A percentile compares a stretch with the other conserved stretches of the same genome.
Evolutionary conservation across 2,329 filamentous ascomycete genomes (phyloP).

Genomic region (Aspergillus pseudonomiae): DNA sequence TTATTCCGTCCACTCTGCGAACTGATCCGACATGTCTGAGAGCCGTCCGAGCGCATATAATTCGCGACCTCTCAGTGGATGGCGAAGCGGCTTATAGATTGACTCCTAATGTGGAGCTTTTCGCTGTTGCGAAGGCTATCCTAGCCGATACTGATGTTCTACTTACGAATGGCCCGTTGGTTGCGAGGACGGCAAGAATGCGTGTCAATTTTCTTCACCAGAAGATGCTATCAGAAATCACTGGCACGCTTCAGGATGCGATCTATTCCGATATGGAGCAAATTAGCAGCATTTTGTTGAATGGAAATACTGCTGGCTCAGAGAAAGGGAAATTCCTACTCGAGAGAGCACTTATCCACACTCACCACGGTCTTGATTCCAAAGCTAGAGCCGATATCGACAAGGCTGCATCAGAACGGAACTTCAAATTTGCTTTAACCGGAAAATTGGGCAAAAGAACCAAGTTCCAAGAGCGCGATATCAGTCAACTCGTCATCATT

Average conservation of each 20-base stretch:
- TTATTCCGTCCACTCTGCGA: constrained; percentile 50
- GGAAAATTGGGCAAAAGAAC: constrained; percentile 75
- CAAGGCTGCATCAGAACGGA: constrained; percentile 66
- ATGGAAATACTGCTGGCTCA: constrained; percentile 38
- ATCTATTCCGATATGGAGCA: constrained; percentile 63
- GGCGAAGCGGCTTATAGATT: constrained; percentile 84
- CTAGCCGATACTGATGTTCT: constrained; percentile 54
- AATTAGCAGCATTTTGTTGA: constrained; percentile 49
- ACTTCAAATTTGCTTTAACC: constrained; percentile 79
- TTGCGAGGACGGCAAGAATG: constrained; percentile 64
- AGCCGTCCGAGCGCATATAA: constrained; percentile 59
- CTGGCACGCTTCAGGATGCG: constrained; percentile 60
- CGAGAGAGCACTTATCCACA: constrained; percentile 81
- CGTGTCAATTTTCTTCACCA: constrained; percentile 76
- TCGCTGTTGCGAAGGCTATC: constrained; percentile 71
- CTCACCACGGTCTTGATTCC: constrained; percentile 78
- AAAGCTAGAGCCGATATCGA: constrained; percentile 73
- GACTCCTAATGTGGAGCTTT: constrained; percentile 80
- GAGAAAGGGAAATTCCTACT: constrained; percentile 73
- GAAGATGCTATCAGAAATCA: constrained; percentile 65
- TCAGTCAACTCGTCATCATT: constrained; percentile 87
- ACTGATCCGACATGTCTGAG: constrained; percentile 46
- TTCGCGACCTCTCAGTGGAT: constrained; percentile 74
- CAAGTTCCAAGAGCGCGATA: constrained; percentile 48
- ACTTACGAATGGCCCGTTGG: constrained; percentile 44